Evolutionary conservation across 1,139 yeast species (phyloP).

Genomic region (Spencermartinsiella ligniputridi): DNA sequence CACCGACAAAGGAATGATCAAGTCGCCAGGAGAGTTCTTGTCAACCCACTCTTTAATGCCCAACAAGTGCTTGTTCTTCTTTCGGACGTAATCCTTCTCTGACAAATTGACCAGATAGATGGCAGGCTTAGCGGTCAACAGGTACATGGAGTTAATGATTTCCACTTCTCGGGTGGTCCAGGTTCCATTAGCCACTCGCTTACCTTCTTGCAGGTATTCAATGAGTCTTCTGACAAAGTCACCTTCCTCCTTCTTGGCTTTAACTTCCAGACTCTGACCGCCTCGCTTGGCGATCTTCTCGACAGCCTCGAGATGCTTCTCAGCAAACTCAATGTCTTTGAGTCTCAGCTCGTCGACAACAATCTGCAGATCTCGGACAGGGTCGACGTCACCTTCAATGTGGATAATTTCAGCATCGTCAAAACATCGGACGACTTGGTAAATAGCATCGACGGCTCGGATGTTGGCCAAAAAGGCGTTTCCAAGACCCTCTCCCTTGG

Average conservation of each 20-base stretch:
- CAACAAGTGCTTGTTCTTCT: conserved; percentile 92
- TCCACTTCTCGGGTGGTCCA: conserved; percentile 93
- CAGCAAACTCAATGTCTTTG: conserved; percentile 94
- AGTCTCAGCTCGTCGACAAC: conserved; percentile 88
- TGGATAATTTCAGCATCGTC: conserved; percentile 98
- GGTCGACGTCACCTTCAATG: conserved; percentile 97
- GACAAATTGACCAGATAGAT: conserved; percentile 91
- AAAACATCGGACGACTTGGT: conserved; percentile 96
- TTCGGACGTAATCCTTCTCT: conserved; percentile 91
- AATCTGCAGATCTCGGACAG: conserved; percentile 90
- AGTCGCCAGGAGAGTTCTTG: conserved; percentile 86
- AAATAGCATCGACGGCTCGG: conserved; percentile 96
- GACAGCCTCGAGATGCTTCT: conserved; percentile 82
- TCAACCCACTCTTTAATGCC: conserved; percentile 98
- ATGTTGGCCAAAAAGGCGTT: conserved; percentile 96
- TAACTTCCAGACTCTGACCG: conserved; percentile 93
- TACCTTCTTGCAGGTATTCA: conserved; percentile 70
- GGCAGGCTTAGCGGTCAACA: conserved; percentile 89
- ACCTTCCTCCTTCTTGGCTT: conserved; percentile 91
- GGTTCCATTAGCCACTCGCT: conserved; percentile 83
- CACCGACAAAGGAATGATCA: conserved; percentile 90
- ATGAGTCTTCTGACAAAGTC: conserved; percentile 74
- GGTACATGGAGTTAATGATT: conserved; percentile 75
- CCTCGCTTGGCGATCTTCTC: conserved; percentile 82
- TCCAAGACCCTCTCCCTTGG: conserved; percentile 95